A percentile compares a stretch with the other conserved stretches of the same genome.
These are phyloP conservation scores for Asterochloris erici DNA, from an alignment of 139 green algal species.

Conservation along the genomic window DNA sequence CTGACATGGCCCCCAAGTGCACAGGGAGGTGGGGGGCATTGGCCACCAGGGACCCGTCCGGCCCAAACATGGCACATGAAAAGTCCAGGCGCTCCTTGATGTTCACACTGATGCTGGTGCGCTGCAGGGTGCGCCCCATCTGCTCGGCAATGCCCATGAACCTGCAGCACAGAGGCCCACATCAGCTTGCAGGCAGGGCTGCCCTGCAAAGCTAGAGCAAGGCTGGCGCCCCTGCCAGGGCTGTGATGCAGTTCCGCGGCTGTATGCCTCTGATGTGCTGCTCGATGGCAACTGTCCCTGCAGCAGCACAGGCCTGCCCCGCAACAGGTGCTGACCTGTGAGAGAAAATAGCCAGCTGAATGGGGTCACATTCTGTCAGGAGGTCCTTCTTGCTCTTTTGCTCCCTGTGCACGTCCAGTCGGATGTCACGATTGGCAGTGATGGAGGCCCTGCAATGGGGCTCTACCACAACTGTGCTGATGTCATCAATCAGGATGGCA, in stretches of 20 bases:
- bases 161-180: constrained; percentile 16
- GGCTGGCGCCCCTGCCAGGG: too few relatives aligned
- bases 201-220: neutral
- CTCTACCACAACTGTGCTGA: constrained; percentile 91
- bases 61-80: constrained; percentile 88
- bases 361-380: constrained; percentile 68
- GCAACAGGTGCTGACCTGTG: constrained; percentile 56
- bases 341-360: constrained; percentile 93
- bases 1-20: constrained; percentile 95
- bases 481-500: constrained; percentile 92
- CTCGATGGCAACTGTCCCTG: too few relatives aligned
- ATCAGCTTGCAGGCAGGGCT: neutral
- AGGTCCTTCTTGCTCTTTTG: constrained; percentile 6
- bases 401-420: constrained; percentile 57
- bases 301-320: too few relatives aligned
- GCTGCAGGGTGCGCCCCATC: constrained; percentile 95
- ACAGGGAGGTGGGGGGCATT: constrained; percentile 98
- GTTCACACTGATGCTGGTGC: constrained; percentile 92
- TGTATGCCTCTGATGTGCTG: too few relatives aligned
- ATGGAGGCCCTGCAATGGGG: constrained; percentile 76
- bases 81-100: constrained; percentile 99
- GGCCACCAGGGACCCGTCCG: constrained; percentile 88
- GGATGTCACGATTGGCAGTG: constrained; percentile 71
- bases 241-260: too few relatives aligned
- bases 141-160: constrained; percentile 99